phyloP scores from a whole-genome alignment of 169 alveolate genomes.

The Babesia caballi region DNA sequence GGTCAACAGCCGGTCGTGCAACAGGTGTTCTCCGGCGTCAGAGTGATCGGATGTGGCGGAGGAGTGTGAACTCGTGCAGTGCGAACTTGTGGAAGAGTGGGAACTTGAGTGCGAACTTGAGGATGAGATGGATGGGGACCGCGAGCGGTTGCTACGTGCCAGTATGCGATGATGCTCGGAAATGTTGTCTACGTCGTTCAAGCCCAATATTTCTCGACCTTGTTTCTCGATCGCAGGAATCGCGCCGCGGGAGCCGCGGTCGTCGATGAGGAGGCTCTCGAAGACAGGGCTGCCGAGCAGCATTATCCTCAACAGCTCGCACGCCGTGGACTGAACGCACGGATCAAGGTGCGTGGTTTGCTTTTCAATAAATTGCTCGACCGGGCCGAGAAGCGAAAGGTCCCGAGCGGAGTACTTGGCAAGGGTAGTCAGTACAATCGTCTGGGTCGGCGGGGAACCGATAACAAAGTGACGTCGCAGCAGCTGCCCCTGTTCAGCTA shows the following conservation, averaged over 20 bases:
- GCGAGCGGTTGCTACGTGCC: neutral
- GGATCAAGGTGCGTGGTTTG: slow-evolving; percentile 53
- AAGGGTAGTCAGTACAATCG: slow-evolving; percentile 61
- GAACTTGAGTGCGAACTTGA: neutral
- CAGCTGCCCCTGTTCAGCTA: slow-evolving; percentile 35
- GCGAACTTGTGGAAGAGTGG: neutral
- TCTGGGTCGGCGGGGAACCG: slow-evolving; percentile 43
- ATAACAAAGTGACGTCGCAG: slow-evolving; percentile 57
- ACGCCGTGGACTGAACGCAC: slow-evolving; percentile 68
- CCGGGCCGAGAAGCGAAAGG: slow-evolving; percentile 18
- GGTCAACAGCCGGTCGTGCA: neutral
- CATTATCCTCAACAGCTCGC: slow-evolving; percentile 64
- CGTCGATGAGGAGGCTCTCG: slow-evolving; percentile 18
- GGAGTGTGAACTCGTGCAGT: neutral
- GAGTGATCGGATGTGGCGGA: neutral
- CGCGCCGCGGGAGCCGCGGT: neutral
- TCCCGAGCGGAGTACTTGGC: slow-evolving; percentile 68
- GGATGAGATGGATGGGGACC: neutral
- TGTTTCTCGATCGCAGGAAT: neutral
- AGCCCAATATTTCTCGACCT: neutral
- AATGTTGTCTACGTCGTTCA: neutral
- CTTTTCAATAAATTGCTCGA: slow-evolving; percentile 53
- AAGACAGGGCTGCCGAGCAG: slow-evolving; percentile 31
- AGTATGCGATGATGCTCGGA: no score
- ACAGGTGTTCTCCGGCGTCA: neutral